Conservation (phyloP, 1,284 basidiomycete species). For the Ceratobasidium papillatum region DNA sequence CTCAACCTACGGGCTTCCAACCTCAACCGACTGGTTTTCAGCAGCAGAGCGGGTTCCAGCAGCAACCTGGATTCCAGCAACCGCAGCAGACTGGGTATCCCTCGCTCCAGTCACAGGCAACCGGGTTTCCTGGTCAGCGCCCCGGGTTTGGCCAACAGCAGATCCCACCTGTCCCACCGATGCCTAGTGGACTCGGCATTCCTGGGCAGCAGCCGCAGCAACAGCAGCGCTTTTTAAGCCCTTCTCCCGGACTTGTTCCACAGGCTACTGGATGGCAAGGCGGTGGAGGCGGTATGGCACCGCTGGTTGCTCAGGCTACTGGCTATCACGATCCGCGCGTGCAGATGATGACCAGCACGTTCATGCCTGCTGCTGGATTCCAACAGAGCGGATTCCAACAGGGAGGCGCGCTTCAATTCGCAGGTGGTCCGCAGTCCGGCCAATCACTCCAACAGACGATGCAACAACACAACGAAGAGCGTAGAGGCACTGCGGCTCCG, state of each 20-base stretch:
- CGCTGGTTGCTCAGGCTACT: conserved; percentile 79
- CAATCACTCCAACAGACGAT: conserved; percentile 76
- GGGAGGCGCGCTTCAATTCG: conserved; percentile 72
- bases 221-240: conserved; percentile 61
- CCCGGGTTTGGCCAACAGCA: conserved; percentile 64
- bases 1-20: conserved; percentile 43
- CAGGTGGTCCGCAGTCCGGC: conserved; percentile 60
- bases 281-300: conserved; percentile 51
- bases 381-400: conserved; percentile 62
- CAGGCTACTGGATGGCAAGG: conserved; percentile 69
- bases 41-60: conserved; percentile 51
- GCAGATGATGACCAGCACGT: conserved; percentile 84
- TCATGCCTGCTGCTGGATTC: conserved; percentile 81
- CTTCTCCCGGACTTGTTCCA: conserved; percentile 57
- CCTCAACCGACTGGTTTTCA: conserved; percentile 49
- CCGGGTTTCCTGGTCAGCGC: conserved; percentile 49
- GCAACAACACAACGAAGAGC: conserved; percentile 79
- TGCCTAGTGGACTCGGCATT: conserved; percentile 49
- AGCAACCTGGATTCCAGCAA: conserved; percentile 60
- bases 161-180: conserved; percentile 54
- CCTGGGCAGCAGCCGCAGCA: conserved; percentile 49
- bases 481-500: conserved; percentile 73
- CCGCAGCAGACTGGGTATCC: conserved; percentile 54
- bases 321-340: conserved; percentile 86
- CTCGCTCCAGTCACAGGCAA: conserved; percentile 47